Base-by-base conservation (phyloP, 345 rosid species). In the Moringa oleifera region DNA sequence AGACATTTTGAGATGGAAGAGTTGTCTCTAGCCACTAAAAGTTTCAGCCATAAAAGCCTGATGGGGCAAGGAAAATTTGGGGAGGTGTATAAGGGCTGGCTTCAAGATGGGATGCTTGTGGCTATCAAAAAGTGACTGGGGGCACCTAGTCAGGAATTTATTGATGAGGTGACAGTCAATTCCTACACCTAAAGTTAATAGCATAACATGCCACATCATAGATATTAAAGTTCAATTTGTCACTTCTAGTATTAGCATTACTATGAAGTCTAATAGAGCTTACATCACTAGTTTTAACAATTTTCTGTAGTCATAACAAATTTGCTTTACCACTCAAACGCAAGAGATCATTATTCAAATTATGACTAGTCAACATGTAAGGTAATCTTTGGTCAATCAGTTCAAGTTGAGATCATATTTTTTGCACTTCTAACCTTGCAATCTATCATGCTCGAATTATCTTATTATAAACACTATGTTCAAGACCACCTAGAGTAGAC, bases 51-150 rank as follows among this genome's bases (percentile, higher is more conserved):
- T 36, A 81, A 77, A 67, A 93, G 85, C 62, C 78, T 94, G 80
- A 86, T 90, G 7, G 98, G 97, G 67, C 67, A 70, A 5, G 98
- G 97, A 57, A 93, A 93, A 72, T 93, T 90, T 37, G 96, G 98
- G 17, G 91, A 84, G 71, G 97, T 88, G 9, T 93, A 86, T 46
- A 89, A 86, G 81, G 98, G 98, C 59, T 81, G 87, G 75, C 97
- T 93, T 62, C 89, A 89, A 68, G 82, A 93, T 53, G 97, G 98
- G 58, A 79, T 82, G 83, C 84, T 93, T 76, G 98, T 90, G 51
- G 97, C 96, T 6, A 80, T 93, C 58, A 93, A 93, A 68, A 93
- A 82, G 71, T 78, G 98, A n/a, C 58, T 75, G 12, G 92, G 85
- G 59, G 77, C 72, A 55, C 89, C 95, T 57, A 90, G 74, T 41